Conservation (phyloP, 2,329 filamentous ascomycete species). For the Orbilia brochopaga region DNA sequence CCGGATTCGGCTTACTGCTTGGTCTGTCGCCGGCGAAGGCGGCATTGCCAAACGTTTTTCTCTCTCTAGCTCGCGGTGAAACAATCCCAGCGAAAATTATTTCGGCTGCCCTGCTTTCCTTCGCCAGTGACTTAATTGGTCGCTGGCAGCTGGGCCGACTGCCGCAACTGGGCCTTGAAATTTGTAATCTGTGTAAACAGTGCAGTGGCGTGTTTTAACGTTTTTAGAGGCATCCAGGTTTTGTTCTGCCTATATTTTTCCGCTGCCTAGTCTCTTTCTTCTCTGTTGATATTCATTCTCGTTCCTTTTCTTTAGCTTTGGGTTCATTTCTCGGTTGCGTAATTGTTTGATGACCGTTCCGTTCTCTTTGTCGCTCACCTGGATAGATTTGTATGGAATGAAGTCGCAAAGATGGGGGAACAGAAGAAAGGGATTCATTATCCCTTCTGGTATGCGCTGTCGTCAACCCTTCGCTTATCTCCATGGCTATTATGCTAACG, state of each 20-base stretch:
- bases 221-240: conserved; percentile 4
- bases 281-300: neutral
- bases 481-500: conserved; percentile 25
- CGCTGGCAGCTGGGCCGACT: neutral
- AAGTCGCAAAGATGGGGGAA: conserved; percentile 35
- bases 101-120: conserved; percentile 14
- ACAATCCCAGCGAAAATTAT: conserved; percentile 22
- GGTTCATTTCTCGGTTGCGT: neutral
- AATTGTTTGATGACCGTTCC: conserved; percentile 5
- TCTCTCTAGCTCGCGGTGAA: conserved; percentile 25
- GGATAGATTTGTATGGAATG: conserved; percentile 21
- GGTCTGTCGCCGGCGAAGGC: conserved; percentile 25
- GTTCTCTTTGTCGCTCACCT: neutral
- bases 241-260: conserved; percentile 5
- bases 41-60: neutral
- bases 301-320: conserved; percentile 3
- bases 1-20: conserved; percentile 31
- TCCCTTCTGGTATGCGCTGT: conserved; percentile 45
- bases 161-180: conserved; percentile 11
- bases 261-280: neutral
- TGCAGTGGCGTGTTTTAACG: conserved; percentile 13
- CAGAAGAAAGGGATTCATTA: conserved; percentile 41
- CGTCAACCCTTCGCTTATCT: conserved; percentile 15
- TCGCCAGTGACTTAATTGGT: conserved; percentile 1
- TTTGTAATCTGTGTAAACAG: conserved; percentile 34